phyloP scores from a whole-genome alignment of 2,329 filamentous ascomycete species.

The Beauveria varroae region DNA sequence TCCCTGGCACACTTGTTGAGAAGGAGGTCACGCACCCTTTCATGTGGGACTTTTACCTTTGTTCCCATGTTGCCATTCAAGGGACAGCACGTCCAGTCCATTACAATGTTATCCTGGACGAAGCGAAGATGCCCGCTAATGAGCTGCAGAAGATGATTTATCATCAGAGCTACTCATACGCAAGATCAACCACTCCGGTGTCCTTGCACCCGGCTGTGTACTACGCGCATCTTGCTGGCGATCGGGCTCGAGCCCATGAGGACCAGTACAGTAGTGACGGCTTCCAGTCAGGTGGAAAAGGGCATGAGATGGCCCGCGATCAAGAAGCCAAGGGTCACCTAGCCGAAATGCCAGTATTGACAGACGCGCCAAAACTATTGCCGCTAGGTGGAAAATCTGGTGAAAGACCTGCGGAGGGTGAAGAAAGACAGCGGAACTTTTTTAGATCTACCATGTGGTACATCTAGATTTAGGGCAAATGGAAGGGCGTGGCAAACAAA shows the following conservation, averaged over 20 bases:
- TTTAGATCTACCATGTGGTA: constrained; percentile 37
- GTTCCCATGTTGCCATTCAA: constrained; percentile 68
- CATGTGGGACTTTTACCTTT: constrained; percentile 77
- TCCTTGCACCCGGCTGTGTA: constrained; percentile 87
- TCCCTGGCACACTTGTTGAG: constrained; percentile 84
- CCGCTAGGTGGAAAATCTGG: constrained; percentile 21
- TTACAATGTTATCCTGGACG: constrained; percentile 84
- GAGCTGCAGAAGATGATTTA: constrained; percentile 84
- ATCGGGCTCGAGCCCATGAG: constrained; percentile 72
- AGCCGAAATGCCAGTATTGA: constrained; percentile 16
- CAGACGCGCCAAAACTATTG: constrained; percentile 24
- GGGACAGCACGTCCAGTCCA: constrained; percentile 89
- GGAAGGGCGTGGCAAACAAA: neutral
- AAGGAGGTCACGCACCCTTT: constrained; percentile 83
- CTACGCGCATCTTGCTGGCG: constrained; percentile 86
- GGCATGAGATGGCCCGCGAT: constrained; percentile 31
- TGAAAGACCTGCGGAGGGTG: constrained; percentile 19
- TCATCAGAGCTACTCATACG: constrained; percentile 90
- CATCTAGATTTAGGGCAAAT: constrained; percentile 22
- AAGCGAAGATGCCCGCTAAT: constrained; percentile 59
- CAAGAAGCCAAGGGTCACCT: constrained; percentile 32
- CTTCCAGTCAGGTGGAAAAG: constrained; percentile 36
- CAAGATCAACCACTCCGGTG: constrained; percentile 84
- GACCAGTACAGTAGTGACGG: constrained; percentile 37
- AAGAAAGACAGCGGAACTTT: constrained; percentile 27